Evolutionary conservation across 23 red algal genomes (phyloP).

Genomic region (Porphyridium purpureum): DNA sequence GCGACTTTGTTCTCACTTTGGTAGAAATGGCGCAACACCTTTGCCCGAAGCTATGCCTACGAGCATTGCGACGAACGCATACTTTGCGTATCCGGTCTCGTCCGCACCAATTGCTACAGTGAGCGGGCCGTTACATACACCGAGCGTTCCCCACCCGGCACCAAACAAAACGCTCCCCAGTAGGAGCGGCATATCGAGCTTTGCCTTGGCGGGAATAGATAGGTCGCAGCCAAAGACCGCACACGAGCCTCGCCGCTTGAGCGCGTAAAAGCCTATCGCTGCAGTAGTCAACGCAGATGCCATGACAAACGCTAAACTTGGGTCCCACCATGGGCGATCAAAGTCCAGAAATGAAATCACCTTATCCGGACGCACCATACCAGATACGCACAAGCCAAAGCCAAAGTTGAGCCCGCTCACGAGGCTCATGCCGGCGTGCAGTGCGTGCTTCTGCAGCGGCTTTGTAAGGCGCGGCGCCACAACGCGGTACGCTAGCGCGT

Average conservation of each 20-base stretch:
- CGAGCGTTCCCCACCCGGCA: constrained; percentile 31
- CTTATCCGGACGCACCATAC: constrained; percentile 31
- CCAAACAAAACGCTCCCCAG: constrained; percentile 30
- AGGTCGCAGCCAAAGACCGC: constrained; percentile 2
- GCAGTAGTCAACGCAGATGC: constrained; percentile 32
- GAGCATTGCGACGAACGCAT: too few relatives aligned
- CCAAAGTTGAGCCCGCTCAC: too few relatives aligned
- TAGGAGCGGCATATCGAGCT: constrained; percentile 22
- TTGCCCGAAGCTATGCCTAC: too few relatives aligned
- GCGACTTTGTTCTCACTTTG: too few relatives aligned
- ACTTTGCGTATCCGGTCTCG: too few relatives aligned
- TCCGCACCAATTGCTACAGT: too few relatives aligned
- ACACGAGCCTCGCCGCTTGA: constrained; percentile 14
- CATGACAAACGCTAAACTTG: constrained; percentile 28
- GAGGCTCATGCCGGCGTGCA: too few relatives aligned
- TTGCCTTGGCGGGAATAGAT: constrained; percentile 13
- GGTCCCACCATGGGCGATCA: constrained; percentile 12
- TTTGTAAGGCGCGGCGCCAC: too few relatives aligned
- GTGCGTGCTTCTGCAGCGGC: too few relatives aligned
- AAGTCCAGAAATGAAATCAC: constrained; percentile 14
- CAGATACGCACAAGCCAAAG: constrained; percentile 30
- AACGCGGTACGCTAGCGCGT: too few relatives aligned
- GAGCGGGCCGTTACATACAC: constrained; percentile 37
- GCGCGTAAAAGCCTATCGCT: constrained; percentile 14
- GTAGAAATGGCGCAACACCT: too few relatives aligned